These are phyloP conservation scores for Venturia aucupariae DNA, from an alignment of 2,329 filamentous ascomycete species.

Conservation along the genomic window DNA sequence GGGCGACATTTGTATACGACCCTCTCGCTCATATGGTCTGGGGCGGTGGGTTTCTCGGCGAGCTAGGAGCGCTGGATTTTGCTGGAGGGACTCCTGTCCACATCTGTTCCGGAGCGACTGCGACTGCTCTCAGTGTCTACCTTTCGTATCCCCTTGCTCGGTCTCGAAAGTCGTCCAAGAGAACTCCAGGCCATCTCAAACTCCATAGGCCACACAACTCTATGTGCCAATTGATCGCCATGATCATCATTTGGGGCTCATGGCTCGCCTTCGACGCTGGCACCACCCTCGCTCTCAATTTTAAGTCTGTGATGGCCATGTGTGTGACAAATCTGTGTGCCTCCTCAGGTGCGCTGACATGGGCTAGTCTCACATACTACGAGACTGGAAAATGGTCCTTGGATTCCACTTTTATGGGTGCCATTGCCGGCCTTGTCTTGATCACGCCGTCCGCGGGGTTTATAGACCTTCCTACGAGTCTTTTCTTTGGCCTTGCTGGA, in stretches of 20 bases:
- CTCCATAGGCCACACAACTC: slow-evolving; percentile 83
- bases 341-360: too few relatives aligned
- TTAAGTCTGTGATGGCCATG: too few relatives aligned
- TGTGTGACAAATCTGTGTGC: too few relatives aligned
- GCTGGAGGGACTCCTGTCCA: slow-evolving; percentile 87
- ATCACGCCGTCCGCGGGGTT: too few relatives aligned
- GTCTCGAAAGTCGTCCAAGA: slow-evolving; percentile 79
- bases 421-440: too few relatives aligned
- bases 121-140: slow-evolving; percentile 42
- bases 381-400: too few relatives aligned
- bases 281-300: too few relatives aligned
- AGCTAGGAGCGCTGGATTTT: slow-evolving; percentile 76
- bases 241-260: slow-evolving; percentile 91
- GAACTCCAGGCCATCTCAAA: slow-evolving; percentile 74
- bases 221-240: slow-evolving; percentile 83
- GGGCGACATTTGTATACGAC: slow-evolving; percentile 83
- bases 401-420: too few relatives aligned
- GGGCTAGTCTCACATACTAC: too few relatives aligned
- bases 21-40: slow-evolving; percentile 93
- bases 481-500: too few relatives aligned
- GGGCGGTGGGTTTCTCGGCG: slow-evolving; percentile 76
- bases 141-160: slow-evolving; percentile 73
- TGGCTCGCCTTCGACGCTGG: too few relatives aligned
- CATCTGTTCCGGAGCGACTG: slow-evolving; percentile 72
- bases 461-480: too few relatives aligned